phyloP scores from a whole-genome alignment of 176 grass and related monocot genomes.

The Hordeum marinum region DNA sequence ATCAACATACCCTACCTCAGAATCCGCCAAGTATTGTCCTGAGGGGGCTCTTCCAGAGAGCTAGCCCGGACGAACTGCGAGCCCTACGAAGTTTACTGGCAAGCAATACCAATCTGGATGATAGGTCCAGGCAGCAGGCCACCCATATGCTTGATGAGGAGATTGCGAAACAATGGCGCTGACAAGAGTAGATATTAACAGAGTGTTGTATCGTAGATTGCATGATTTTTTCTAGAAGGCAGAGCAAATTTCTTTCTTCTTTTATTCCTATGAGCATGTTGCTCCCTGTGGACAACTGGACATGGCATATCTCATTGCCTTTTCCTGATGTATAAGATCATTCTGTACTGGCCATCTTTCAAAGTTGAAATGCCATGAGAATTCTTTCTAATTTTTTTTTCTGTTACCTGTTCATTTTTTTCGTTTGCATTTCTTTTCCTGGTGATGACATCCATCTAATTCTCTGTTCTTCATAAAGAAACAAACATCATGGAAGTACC shows the following conservation, averaged over 20 bases:
- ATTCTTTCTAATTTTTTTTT: constrained; percentile 10
- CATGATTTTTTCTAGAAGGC: constrained; percentile 27
- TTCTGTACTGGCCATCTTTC: neutral
- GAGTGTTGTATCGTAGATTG: constrained; percentile 24
- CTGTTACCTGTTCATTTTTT: neutral
- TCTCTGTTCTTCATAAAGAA: constrained; percentile 38
- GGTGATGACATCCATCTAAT: constrained; percentile 2
- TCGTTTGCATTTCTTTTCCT: neutral
- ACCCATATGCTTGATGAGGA: constrained; percentile 42
- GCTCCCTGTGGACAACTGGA: neutral
- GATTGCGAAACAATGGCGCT: constrained; percentile 34
- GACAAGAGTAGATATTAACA: constrained; percentile 29
- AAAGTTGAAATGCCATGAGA: neutral
- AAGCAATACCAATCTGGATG: constrained; percentile 22
- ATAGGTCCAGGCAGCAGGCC: constrained; percentile 41
- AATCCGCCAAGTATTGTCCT: constrained; percentile 27
- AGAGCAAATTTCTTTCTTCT: constrained; percentile 3
- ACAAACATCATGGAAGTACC: constrained; percentile 69
- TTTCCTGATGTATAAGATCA: neutral
- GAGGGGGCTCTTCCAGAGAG: constrained; percentile 71
- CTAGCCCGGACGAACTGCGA: constrained; percentile 57
- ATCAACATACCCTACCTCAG: constrained; percentile 21
- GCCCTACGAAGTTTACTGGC: constrained; percentile 49
- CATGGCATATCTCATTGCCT: neutral
- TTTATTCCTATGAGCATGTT: constrained; percentile 4